These are phyloP conservation scores for Metroxylon sagu DNA, from an alignment of 176 grass and related monocot genomes.

Conservation along the genomic window DNA sequence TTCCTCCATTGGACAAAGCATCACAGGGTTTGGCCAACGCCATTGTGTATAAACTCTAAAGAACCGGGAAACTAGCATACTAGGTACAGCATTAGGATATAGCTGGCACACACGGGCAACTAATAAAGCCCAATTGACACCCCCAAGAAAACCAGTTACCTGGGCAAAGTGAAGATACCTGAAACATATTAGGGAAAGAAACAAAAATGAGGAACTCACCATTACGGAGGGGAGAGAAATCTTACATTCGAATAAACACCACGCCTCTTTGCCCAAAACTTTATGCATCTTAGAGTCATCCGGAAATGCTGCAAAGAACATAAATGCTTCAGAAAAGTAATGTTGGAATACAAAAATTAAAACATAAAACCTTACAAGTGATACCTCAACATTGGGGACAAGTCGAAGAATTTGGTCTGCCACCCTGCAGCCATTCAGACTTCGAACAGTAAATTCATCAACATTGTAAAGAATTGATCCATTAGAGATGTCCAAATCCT, in stretches of 20 bases:
- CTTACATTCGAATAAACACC: slow-evolving; percentile 93
- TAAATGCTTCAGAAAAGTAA: too few relatives aligned
- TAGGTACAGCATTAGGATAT: slow-evolving; percentile 84
- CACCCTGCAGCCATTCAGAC: slow-evolving; percentile 95
- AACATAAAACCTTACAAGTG: neutral
- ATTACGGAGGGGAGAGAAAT: neutral
- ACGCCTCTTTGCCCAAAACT: slow-evolving; percentile 88
- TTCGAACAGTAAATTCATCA: slow-evolving; percentile 86
- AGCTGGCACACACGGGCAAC: slow-evolving; percentile 86
- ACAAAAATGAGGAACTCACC: neutral
- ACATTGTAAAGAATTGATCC: slow-evolving; percentile 65
- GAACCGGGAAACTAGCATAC: slow-evolving; percentile 89
- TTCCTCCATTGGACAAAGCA: slow-evolving; percentile 69
- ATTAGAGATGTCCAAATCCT: slow-evolving; percentile 76
- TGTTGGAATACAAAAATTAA: neutral
- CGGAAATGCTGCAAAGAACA: slow-evolving; percentile 60
- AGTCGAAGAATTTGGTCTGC: slow-evolving; percentile 93
- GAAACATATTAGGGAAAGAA: neutral
- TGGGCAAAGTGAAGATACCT: slow-evolving; percentile 18
- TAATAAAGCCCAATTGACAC: slow-evolving; percentile 93
- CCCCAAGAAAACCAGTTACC: slow-evolving; percentile 97
- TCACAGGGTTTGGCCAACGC: slow-evolving; percentile 5
- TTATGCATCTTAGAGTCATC: slow-evolving; percentile 74
- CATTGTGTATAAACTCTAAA: slow-evolving; percentile 68
- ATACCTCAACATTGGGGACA: slow-evolving; percentile 82